These are phyloP conservation scores for Selenicereus undatus DNA, from an alignment of 148 eudicot genomes.

Conservation along the genomic window DNA sequence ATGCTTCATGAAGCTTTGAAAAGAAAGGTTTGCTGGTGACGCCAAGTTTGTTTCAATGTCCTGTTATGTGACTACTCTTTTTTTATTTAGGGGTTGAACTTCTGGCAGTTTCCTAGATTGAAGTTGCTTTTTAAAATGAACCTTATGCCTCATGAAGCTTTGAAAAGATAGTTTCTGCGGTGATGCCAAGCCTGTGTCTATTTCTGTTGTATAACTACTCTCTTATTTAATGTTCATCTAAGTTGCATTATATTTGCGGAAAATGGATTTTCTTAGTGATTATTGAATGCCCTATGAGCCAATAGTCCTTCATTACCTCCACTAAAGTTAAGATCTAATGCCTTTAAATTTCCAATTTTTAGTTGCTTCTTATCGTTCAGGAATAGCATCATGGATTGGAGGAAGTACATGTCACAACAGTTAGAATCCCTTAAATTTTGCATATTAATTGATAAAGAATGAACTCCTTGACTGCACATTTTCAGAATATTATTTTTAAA, in stretches of 20 bases:
- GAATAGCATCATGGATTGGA: neutral
- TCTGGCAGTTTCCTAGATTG: no score
- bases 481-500: neutral
- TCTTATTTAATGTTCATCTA: neutral
- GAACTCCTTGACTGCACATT: neutral
- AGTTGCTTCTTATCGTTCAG: neutral
- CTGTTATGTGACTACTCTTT: no score
- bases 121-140: no score
- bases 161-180: no score
- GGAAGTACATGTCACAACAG: neutral
- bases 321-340: neutral
- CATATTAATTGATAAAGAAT: neutral
- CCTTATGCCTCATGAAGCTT: no score
- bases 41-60: no score
- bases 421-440: neutral
- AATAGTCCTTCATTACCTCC: neutral
- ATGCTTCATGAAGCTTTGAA: neutral
- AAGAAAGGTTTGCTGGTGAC: neutral
- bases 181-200: no score
- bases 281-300: neutral
- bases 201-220: neutral
- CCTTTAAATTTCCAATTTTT: neutral
- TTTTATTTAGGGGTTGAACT: no score
- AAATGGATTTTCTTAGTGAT: neutral
- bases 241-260: neutral